These are phyloP conservation scores for Furcasterigmium furcatum DNA, from an alignment of 2,329 filamentous ascomycete genomes.

Conservation along the genomic window DNA sequence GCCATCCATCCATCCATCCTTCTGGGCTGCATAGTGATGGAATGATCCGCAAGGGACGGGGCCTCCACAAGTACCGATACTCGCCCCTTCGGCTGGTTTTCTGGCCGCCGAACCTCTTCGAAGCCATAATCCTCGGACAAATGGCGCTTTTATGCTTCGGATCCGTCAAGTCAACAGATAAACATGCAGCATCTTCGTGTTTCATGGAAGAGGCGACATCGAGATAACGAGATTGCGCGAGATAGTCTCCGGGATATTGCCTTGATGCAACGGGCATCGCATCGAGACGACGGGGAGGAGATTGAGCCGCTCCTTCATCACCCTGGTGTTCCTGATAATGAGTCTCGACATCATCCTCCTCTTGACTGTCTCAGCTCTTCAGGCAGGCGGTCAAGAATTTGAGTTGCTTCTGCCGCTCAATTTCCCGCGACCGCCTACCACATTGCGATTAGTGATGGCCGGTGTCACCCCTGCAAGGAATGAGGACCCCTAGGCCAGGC, in stretches of 20 bases:
- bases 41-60: constrained; percentile 2
- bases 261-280: not conserved
- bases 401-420: not conserved
- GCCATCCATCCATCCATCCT: not conserved
- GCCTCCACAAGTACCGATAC: not conserved
- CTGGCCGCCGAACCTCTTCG: not conserved
- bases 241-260: not conserved
- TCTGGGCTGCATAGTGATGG: not conserved
- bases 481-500: not conserved
- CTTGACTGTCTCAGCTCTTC: too few species aligned
- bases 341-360: too few species aligned
- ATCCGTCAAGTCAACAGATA: too few species aligned
- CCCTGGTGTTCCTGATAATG: too few species aligned
- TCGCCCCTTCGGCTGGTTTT: not conserved
- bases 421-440: not conserved
- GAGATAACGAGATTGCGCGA: not conserved
- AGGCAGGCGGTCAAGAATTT: not conserved
- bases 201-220: too few species aligned
- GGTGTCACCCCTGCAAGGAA: not conserved
- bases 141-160: not conserved
- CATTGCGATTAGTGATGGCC: not conserved
- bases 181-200: too few species aligned
- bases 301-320: too few species aligned
- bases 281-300: too few species aligned
- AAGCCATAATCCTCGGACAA: constrained; percentile 1